Evolutionary conservation across 305 asterid genomes (phyloP), one percentile per base, ranked within the genome.

Genomic region (Salvia sclarea): DNA sequence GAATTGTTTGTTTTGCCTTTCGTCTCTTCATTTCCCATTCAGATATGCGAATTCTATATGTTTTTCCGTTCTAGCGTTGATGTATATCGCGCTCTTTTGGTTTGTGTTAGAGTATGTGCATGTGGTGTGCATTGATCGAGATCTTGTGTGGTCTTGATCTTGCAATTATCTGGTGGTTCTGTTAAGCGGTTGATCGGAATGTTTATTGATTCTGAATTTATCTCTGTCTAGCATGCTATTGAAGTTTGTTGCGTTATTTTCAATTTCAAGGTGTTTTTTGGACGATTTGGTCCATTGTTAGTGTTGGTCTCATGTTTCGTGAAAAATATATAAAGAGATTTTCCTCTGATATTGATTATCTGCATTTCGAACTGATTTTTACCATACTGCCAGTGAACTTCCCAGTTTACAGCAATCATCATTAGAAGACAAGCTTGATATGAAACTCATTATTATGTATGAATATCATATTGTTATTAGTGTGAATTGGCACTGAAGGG

Each of bases 81-180:
- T 11, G 2, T 68, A 2, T 59, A 17, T 18, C 20, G 65, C 55
- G 48, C 43, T 45, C 11, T 21, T 8, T 22, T 66, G 73, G 25
- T 69, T 64, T 68, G 6, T 49, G 70, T 33, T n/a, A 43, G 17
- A 17, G 44, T 63, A 69, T 68, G 40, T 77, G 81, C 83, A 76
- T 73, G 83, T 21, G 72, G 38, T 63, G 62, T 66, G 41, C 75
- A 66, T 75, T 50, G 69, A 60, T 81, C 31, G 24, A 5, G 57
- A 48, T 60, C 61, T 61, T 48, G 69, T 21, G 33, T 53, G 31
- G 64, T 52, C 9, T 45, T 38, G 62, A 35, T 58, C 60, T 54
- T 28, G 62, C 50, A 28, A 37, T 49, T 3, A 37, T 20, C 14
- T 52, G 47, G 38, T 53, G 75, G 43, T 61, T 53, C 35, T 62